A percentile compares a stretch with the other conserved stretches of the same genome.
phyloP scores from a whole-genome alignment of 257 asterid species.

The Marsdenia floribunda region DNA sequence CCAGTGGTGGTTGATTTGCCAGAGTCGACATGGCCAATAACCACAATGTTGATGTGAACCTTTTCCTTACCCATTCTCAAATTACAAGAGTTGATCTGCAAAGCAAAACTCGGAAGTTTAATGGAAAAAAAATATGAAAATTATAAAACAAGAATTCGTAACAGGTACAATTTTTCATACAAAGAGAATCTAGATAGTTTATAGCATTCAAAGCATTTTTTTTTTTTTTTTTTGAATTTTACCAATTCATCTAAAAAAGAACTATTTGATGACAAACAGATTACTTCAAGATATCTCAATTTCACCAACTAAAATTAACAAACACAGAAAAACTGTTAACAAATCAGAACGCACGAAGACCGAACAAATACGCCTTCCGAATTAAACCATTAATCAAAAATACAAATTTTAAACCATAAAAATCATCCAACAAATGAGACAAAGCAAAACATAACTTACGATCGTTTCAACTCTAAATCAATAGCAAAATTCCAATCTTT shows the following conservation, averaged over 20 bases:
- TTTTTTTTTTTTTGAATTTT: no score
- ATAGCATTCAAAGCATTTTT: background rate
- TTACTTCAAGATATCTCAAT: background rate
- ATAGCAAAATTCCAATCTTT: no score
- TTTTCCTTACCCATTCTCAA: constrained; percentile 18
- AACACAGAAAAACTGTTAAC: no score
- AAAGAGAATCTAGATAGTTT: no score
- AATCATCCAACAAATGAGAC: background rate
- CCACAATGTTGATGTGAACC: constrained; percentile 44
- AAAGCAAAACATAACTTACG: background rate
- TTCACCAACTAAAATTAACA: background rate
- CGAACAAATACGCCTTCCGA: background rate
- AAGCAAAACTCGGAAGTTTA: background rate
- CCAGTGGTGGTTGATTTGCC: constrained; percentile 49
- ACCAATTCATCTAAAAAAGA: background rate
- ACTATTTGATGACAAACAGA: background rate
- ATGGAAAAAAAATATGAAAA: no score
- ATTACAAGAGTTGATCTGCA: background rate
- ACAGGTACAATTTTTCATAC: no score
- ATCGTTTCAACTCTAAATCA: background rate
- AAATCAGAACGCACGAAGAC: background rate
- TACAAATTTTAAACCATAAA: background rate
- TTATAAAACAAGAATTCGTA: no score
- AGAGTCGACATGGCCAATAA: constrained; percentile 51
- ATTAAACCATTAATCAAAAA: background rate